These are phyloP conservation scores for Thraustochytrium aureum DNA, from an alignment of 352 stramenopile genomes.

Conservation along the genomic window DNA sequence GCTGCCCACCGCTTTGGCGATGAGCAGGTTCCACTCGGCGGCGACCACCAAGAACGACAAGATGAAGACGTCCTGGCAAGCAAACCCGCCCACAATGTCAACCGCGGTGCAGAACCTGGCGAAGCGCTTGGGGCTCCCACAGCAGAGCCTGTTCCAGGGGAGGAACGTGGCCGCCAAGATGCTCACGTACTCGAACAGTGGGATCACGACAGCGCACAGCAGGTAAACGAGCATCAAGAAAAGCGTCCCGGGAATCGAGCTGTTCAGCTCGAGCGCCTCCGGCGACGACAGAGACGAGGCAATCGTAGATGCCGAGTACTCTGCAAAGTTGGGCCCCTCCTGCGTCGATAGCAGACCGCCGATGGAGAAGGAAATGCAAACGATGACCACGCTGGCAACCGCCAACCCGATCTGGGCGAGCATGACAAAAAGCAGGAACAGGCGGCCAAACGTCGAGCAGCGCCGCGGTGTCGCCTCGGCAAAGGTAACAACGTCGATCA, in stretches of 20 bases:
- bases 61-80: constrained; percentile 40
- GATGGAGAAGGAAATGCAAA: constrained; percentile 28
- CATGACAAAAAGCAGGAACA: not conserved
- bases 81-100: constrained; percentile 35
- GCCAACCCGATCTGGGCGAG: not conserved
- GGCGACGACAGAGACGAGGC: not conserved
- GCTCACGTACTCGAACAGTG: constrained; percentile 6
- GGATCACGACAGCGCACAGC: not conserved
- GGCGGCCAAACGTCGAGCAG: constrained; percentile 21
- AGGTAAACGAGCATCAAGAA: constrained; percentile 27
- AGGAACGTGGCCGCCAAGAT: not conserved
- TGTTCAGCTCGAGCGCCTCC: not conserved
- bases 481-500: not conserved
- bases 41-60: constrained; percentile 24
- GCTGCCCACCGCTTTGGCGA: constrained; percentile 17
- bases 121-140: not conserved
- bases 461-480: not conserved
- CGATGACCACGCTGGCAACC: not conserved
- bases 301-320: constrained; percentile 26
- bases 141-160: constrained; percentile 2
- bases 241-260: not conserved
- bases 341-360: not conserved
- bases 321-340: not conserved
- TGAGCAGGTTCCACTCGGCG: constrained; percentile 33
- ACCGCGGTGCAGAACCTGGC: not conserved